These are phyloP conservation scores for Endoconidiophora polonica DNA, from an alignment of 2,329 filamentous ascomycete species.

Conservation along the genomic window DNA sequence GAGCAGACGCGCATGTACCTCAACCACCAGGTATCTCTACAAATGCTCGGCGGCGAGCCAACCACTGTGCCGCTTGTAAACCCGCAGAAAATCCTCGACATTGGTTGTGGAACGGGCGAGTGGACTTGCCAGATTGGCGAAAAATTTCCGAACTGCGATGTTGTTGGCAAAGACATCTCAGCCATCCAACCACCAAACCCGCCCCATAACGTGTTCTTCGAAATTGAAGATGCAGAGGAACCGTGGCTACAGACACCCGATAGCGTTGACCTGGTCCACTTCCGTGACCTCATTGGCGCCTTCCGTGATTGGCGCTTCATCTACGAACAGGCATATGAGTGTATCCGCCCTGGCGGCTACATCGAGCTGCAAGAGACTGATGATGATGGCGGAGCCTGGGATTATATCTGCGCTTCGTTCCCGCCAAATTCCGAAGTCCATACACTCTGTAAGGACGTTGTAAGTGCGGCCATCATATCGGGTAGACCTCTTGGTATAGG, in stretches of 20 bases:
- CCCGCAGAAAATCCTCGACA: conserved; percentile 32
- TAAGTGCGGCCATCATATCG: conserved; percentile 26
- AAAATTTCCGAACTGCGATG: conserved; percentile 34
- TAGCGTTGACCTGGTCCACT: conserved; percentile 38
- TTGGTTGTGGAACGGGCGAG: conserved; percentile 41
- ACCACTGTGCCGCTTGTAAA: conserved; percentile 27
- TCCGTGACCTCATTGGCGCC: conserved; percentile 38
- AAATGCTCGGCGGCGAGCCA: conserved; percentile 29
- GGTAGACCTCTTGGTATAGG: conserved; percentile 28
- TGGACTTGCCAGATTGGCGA: conserved; percentile 38
- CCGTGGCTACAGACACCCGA: conserved; percentile 39
- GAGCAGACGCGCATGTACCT: conserved; percentile 47
- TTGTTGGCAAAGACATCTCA: conserved; percentile 42
- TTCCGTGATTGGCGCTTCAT: conserved; percentile 39
- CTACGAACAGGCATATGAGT: conserved; percentile 34
- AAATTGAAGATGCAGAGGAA: conserved; percentile 40
- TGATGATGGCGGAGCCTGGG: conserved; percentile 23
- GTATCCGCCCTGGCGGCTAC: conserved; percentile 40
- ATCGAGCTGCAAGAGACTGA: conserved; percentile 40
- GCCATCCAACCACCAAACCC: conserved; percentile 39
- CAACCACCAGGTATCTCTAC: conserved; percentile 45
- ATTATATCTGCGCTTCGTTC: conserved; percentile 20
- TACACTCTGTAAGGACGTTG: conserved; percentile 25
- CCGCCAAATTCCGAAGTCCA: conserved; percentile 29
- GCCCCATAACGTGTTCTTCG: conserved; percentile 42